Evolutionary conservation across 371 early-diverging fungal species (phyloP), one percentile per base, ranked within the genome.

Genomic region (Fennellomyces sp.): DNA sequence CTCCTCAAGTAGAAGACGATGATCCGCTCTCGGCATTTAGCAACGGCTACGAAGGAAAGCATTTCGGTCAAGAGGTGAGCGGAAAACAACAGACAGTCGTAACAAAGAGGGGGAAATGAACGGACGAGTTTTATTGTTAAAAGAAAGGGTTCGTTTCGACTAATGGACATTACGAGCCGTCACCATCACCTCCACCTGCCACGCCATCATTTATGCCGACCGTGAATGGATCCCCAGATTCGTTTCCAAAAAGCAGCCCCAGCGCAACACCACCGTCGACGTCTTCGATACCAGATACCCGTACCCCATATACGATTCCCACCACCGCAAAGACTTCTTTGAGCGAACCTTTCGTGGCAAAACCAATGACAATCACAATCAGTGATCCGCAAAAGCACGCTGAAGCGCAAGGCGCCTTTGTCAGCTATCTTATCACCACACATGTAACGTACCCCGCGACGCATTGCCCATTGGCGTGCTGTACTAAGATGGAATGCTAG

Each of bases 311-410:
- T 52, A 35, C 41, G 42, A 27, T 31, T n/a, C 21, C 47, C 53
- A 23, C 5, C 19, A 45, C 17, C 17, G 39, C n/a, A 39, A 45
- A 45, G 23, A 10, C 45, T 21, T 45, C 8, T 45, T 45, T 25
- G 10, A 45, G 45, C 0, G 45, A 45, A 23, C 21, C 45, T 6
- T 45, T 21, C 23, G 23, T 45, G 25, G 48, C 60, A 17, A 60
- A 63, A 51, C 55, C 66, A 13, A 78, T 78, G 75, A 59, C 56
- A 1, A 68, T 93, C 19, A 73, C 77, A 2, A 86, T 97, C 13
- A 75, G 77, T 17, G 94, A 94, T 57, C 88, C 95, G 17, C 85
- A 88, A 60, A 95, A 93, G 67, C 92, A 94, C 60, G 88, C 91
- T 26, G 97, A 96, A 58, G 78, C 88, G 1, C 83, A 84, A 51